A percentile compares a stretch with the other conserved stretches of the same genome.
These are phyloP conservation scores for Hypoxylon rickii DNA, from an alignment of 495 filamentous ascomycete species.

Conservation along the genomic window DNA sequence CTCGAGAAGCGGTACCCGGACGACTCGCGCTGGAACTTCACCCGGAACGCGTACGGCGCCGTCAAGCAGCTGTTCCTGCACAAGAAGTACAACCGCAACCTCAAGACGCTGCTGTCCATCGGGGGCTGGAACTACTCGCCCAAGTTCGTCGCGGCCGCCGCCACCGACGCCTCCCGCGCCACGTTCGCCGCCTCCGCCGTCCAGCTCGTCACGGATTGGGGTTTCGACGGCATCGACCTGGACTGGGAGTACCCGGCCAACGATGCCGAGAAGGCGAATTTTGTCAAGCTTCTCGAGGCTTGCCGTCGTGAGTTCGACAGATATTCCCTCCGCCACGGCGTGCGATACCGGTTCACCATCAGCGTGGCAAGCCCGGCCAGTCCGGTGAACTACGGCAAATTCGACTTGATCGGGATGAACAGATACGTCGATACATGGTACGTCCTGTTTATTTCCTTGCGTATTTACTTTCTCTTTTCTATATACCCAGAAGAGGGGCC, in stretches of 20 bases:
- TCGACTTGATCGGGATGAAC: conserved; percentile 73
- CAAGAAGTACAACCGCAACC: conserved; percentile 78
- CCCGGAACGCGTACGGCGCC: conserved; percentile 74
- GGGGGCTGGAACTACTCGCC: conserved; percentile 89
- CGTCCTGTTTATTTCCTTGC: conserved; percentile 32
- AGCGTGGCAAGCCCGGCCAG: conserved; percentile 71
- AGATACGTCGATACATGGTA: conserved; percentile 82
- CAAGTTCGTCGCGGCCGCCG: conserved; percentile 72
- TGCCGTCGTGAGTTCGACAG: conserved; percentile 67
- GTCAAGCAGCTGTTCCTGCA: conserved; percentile 84
- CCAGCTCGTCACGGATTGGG: conserved; percentile 66
- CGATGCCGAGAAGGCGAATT: conserved; percentile 64
- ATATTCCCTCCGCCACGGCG: conserved; percentile 57
- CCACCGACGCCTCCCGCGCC: conserved; percentile 57
- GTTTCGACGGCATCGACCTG: conserved; percentile 62
- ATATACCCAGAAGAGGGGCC: not conserved
- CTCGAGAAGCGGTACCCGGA: conserved; percentile 26
- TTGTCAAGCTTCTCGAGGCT: conserved; percentile 70
- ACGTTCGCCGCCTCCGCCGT: conserved; percentile 70
- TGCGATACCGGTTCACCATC: conserved; percentile 67
- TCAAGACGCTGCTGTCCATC: conserved; percentile 84
- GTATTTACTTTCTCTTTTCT: conserved; percentile 17
- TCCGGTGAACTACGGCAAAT: conserved; percentile 67
- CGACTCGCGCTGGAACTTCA: conserved; percentile 46
- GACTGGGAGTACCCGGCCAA: conserved; percentile 67